These are phyloP conservation scores for Plasmodium coatneyi DNA, from an alignment of 169 alveolate genomes.

Conservation along the genomic window DNA sequence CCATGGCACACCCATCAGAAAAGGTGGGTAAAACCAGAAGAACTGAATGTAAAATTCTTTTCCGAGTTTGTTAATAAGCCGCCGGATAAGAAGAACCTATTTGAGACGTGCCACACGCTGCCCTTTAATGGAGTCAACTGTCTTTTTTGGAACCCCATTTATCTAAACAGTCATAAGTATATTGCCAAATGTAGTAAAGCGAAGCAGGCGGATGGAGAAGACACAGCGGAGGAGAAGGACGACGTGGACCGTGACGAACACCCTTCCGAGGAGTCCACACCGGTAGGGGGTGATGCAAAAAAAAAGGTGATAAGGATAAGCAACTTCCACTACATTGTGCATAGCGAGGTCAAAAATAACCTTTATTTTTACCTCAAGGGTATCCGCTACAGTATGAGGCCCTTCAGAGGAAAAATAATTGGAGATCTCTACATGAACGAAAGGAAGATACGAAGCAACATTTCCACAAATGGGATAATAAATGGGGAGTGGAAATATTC, in stretches of 20 bases:
- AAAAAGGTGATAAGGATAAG: slow-evolving; percentile 66
- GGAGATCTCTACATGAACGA: slow-evolving; percentile 82
- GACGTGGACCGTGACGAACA: slow-evolving; percentile 19
- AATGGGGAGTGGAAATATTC: slow-evolving; percentile 85
- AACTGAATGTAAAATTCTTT: slow-evolving; percentile 76
- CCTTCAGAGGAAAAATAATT: slow-evolving; percentile 81
- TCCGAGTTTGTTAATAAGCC: slow-evolving; percentile 78
- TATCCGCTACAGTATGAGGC: slow-evolving; percentile 72
- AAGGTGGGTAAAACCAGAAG: slow-evolving; percentile 77
- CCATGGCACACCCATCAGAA: slow-evolving; percentile 88
- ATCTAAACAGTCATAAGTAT: slow-evolving; percentile 44
- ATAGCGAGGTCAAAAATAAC: slow-evolving; percentile 58
- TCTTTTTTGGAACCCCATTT: slow-evolving; percentile 73
- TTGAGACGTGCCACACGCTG: slow-evolving; percentile 82
- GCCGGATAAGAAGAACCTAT: slow-evolving; percentile 73
- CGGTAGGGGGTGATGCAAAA: slow-evolving; percentile 22
- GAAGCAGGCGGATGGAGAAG: slow-evolving; percentile 1
- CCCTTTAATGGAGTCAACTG: slow-evolving; percentile 86
- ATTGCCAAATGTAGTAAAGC: slow-evolving; percentile 2
- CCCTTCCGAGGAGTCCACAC: background rate
- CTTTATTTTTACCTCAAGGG: slow-evolving; percentile 7
- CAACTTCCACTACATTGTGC: slow-evolving; percentile 56
- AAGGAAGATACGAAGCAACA: slow-evolving; percentile 72
- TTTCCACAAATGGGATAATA: slow-evolving; percentile 81
- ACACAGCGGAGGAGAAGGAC: slow-evolving; percentile 22